Base-by-base conservation (phyloP, 495 filamentous ascomycete species). In the Podospora pseudocomata region DNA sequence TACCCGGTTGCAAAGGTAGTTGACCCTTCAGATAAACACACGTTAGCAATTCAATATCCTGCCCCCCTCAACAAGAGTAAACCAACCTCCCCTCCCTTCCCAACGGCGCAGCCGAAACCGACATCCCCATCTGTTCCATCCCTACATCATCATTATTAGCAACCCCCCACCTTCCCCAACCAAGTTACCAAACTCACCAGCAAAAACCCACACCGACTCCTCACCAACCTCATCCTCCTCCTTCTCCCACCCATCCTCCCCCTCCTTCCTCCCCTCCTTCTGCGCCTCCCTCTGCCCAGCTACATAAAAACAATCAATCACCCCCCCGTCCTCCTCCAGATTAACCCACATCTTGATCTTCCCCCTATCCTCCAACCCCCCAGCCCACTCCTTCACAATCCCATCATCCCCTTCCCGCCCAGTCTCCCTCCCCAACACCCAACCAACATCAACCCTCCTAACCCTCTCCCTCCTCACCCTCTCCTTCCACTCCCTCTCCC, bases 231-330 rank as follows among this genome's bases (percentile, higher is more conserved):
- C 55, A 58, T 58, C 19, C 56, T 27, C 56, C 26, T 13, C n/a
- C 19, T 59, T 18, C 19, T 18, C 20, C 56, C 56, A 16, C 26
- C 56, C 5, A 20, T 18, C 7, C 56, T 20, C 7, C 19, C 56
- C 19, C 55, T 2, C 60, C 62, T n/a, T 76, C 1, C 18, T 74
- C 75, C 1, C 66, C 65, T 60, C 57, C 68, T 18, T 63, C 15
- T 19, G 74, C 75, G 6, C 68, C 27, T 1, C 70, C 71, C 5
- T 62, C 68, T 1, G 82, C 70, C 66, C 71, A 74, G 68, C 0
- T 28, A 28, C 55, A 68, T 63, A 20, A 67, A 13, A 44, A n/a
- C 11, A 56, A 53, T 49, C 39, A 5, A 49, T 49, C 39, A 49
- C 13, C 63, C 62, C 53, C 55, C 54, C 53, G 5, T 56, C 2